A percentile compares a stretch with the other conserved stretches of the same genome.
These are phyloP conservation scores for Amanita pallidorosea DNA, from an alignment of 768 basidiomycete species.

Conservation along the genomic window DNA sequence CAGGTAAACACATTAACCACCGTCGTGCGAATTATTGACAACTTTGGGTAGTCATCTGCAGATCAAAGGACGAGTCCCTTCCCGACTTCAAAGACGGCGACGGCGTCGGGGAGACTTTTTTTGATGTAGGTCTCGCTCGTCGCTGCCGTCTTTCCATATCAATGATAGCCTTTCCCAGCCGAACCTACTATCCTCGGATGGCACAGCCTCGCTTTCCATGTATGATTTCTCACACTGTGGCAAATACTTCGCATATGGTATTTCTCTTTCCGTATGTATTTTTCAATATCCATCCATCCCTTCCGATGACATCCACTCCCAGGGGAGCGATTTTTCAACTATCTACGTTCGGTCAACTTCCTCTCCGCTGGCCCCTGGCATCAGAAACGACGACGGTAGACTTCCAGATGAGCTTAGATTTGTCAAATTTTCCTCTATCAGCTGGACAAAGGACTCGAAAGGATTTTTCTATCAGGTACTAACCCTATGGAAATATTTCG, in stretches of 20 bases:
- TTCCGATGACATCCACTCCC: constrained; percentile 4
- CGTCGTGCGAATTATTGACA: background rate
- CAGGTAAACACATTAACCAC: constrained; percentile 19
- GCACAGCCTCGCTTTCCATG: constrained; percentile 51
- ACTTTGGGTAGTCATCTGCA: constrained; percentile 39
- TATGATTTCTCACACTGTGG: constrained; percentile 57
- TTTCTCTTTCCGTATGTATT: constrained; percentile 53
- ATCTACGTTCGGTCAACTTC: constrained; percentile 57
- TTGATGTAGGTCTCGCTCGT: constrained; percentile 43
- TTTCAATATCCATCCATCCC: constrained; percentile 5
- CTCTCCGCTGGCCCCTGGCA: constrained; percentile 36
- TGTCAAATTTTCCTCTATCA: constrained; percentile 66
- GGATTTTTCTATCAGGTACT: constrained; percentile 76
- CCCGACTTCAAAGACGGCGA: constrained; percentile 42
- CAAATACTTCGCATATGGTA: constrained; percentile 67
- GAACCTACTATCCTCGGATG: constrained; percentile 63
- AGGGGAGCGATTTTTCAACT: constrained; percentile 70
- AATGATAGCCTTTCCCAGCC: constrained; percentile 29
- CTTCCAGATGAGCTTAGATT: constrained; percentile 60
- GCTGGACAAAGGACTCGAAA: constrained; percentile 69
- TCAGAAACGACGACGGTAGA: constrained; percentile 37
- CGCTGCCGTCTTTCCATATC: background rate
- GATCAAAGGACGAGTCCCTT: constrained; percentile 40
- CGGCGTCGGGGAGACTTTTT: constrained; percentile 59
- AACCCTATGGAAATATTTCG: background rate